Conservation (phyloP, 805 yeast species). For the Candida sakaeoensis region DNA sequence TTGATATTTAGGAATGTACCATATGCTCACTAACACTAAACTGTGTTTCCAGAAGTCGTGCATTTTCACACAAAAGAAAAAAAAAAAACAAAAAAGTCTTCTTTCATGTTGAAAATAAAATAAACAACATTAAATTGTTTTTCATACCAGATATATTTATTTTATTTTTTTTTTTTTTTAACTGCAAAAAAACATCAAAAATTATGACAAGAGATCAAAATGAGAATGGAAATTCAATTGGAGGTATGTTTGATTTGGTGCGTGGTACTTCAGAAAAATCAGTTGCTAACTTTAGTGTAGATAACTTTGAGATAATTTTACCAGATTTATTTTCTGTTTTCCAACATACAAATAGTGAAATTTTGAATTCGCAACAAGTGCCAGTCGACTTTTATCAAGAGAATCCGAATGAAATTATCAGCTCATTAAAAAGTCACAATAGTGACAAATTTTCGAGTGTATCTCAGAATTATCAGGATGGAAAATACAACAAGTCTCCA, state of each 20-base stretch:
- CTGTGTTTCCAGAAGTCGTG: conserved; percentile 2
- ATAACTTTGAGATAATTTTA: conserved; percentile 13
- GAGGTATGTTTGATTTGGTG: conserved; percentile 6
- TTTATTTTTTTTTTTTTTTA: conserved; percentile 4
- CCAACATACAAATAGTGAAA: conserved; percentile 22
- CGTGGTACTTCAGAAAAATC: too few relatives aligned
- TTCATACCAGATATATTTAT: conserved; percentile 3
- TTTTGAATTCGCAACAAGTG: conserved; percentile 20
- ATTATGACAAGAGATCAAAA: conserved; percentile 10
- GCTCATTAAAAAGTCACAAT: conserved; percentile 20
- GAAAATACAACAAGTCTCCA: conserved; percentile 42
- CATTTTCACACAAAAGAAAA: neutral
- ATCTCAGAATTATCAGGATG: conserved; percentile 31
- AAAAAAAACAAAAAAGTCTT: neutral
- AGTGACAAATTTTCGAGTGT: conserved; percentile 35
- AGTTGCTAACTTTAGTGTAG: conserved; percentile 11
- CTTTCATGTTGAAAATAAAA: conserved; percentile 2
- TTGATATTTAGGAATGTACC: too few relatives aligned
- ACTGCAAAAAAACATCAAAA: conserved; percentile 5
- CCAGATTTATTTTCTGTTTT: conserved; percentile 23
- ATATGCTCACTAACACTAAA: too few relatives aligned
- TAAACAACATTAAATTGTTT: conserved; percentile 5
- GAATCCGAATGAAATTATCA: conserved; percentile 40
- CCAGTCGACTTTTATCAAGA: conserved; percentile 48
- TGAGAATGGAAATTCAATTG: conserved; percentile 4